These are phyloP conservation scores for Metschnikowia corniflorae DNA, from an alignment of 805 yeast species.

Conservation along the genomic window DNA sequence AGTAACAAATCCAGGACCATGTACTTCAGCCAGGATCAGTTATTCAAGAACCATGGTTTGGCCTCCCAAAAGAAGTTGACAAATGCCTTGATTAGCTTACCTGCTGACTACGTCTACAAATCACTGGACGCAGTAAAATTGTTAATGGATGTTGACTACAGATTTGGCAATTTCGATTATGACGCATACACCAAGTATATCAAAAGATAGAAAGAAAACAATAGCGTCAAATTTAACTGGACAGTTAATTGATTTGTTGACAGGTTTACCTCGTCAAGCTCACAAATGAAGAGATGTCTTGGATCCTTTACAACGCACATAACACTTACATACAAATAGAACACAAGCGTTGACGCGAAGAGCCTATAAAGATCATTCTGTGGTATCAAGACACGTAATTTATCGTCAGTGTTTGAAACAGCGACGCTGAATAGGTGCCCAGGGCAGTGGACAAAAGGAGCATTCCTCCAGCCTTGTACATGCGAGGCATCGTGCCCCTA, in stretches of 20 bases:
- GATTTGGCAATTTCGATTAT: conserved; percentile 53
- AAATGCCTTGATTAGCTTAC: conserved; percentile 41
- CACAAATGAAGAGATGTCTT: no score
- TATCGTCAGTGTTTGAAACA: no score
- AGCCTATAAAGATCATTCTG: no score
- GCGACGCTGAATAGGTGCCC: conserved; percentile 1
- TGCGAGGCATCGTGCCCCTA: conserved; percentile 6
- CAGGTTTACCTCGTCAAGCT: no score
- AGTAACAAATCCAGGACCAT: conserved; percentile 33
- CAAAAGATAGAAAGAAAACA: conserved; percentile 15
- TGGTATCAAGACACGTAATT: no score
- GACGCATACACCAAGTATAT: conserved; percentile 42
- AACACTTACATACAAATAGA: no score
- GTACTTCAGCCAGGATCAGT: conserved; percentile 35
- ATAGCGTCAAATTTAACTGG: no score
- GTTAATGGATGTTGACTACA: conserved; percentile 60
- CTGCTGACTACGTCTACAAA: conserved; percentile 49
- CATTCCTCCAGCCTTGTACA: not conserved
- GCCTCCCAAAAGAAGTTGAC: conserved; percentile 24
- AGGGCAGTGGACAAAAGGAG: not conserved
- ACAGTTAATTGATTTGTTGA: no score
- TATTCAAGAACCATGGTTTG: conserved; percentile 31
- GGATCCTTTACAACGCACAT: no score
- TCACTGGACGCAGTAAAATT: conserved; percentile 59
- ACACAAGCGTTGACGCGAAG: no score